Percentiles rank a stretch among this genome's conserved stretches.
Evolutionary conservation across 768 basidiomycete species (phyloP).

Genomic region (Dentipellis fragilis): DNA sequence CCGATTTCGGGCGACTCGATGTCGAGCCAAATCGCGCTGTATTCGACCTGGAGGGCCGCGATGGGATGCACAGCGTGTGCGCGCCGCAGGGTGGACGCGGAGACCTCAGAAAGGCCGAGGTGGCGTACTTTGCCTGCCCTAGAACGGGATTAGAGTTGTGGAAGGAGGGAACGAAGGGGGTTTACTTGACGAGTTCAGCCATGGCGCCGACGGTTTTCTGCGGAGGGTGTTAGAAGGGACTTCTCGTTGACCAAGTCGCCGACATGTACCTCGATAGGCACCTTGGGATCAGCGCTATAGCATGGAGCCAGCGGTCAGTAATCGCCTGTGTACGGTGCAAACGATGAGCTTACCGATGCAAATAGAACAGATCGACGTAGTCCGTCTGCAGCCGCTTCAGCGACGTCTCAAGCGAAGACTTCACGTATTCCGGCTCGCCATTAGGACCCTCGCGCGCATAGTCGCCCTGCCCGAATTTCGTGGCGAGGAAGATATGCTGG

Average conservation of each 20-base stretch:
- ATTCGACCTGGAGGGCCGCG: slow-evolving; percentile 27
- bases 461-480: slow-evolving; percentile 25
- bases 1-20: slow-evolving; percentile 18
- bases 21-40: slow-evolving; percentile 27
- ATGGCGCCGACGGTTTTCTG: slow-evolving; percentile 10
- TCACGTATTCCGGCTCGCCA: slow-evolving; percentile 20
- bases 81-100: slow-evolving; percentile 23
- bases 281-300: slow-evolving; percentile 3
- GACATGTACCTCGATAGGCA: slow-evolving; percentile 9
- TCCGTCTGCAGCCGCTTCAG: slow-evolving; percentile 20
- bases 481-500: slow-evolving; percentile 35
- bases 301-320: too few species aligned
- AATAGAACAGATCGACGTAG: slow-evolving; percentile 23
- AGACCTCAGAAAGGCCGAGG: slow-evolving; percentile 26
- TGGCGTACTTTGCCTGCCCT: slow-evolving; percentile 26
- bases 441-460: slow-evolving; percentile 9
- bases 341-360: slow-evolving; percentile 16
- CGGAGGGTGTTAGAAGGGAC: too few species aligned
- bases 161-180: slow-evolving; percentile 12
- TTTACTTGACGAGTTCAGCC: slow-evolving; percentile 19
- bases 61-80: slow-evolving; percentile 28
- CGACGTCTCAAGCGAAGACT: slow-evolving; percentile 17
- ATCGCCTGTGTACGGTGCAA: background rate
- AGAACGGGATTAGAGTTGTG: background rate
- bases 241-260: background rate